A percentile compares a stretch with the other conserved stretches of the same genome.
These are phyloP conservation scores for Aspergillus carbonarius DNA, from an alignment of 2,329 filamentous ascomycete genomes.

Conservation along the genomic window DNA sequence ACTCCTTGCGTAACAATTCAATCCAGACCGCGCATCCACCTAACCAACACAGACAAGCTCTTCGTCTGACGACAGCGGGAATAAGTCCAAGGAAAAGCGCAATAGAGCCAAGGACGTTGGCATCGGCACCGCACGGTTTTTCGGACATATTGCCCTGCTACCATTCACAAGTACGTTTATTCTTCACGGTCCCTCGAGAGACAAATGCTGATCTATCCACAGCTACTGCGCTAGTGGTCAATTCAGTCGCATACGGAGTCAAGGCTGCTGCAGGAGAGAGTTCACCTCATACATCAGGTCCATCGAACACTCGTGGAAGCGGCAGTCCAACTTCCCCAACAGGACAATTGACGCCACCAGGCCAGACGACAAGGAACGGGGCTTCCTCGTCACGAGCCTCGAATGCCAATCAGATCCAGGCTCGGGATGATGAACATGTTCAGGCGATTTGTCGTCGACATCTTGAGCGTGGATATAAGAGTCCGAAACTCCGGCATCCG, in stretches of 20 bases:
- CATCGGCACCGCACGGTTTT: background rate
- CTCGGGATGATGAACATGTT: background rate
- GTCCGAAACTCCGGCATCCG: background rate
- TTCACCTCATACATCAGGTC: too few species aligned
- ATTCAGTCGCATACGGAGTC: background rate
- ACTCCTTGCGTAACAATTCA: too few species aligned
- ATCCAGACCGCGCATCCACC: too few species aligned
- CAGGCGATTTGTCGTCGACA: conserved; percentile 5
- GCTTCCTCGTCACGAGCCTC: background rate
- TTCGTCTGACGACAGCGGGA: background rate
- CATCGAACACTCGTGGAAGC: too few species aligned
- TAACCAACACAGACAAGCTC: too few species aligned
- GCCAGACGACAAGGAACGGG: too few species aligned
- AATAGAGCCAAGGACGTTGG: background rate
- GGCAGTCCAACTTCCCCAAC: too few species aligned
- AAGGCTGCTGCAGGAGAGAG: background rate
- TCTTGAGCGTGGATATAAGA: background rate
- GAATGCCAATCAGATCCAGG: background rate
- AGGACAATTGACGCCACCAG: too few species aligned
- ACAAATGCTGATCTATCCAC: background rate
- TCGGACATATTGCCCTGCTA: background rate
- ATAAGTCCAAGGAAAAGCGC: background rate
- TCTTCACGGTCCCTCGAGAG: background rate
- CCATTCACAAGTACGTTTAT: background rate
- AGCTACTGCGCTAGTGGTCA: conserved; percentile 4